Evolutionary conservation across 495 filamentous ascomycete genomes (phyloP), one percentile per base, ranked within the genome.

Genomic region (Staphylotrichum tortipilum): DNA sequence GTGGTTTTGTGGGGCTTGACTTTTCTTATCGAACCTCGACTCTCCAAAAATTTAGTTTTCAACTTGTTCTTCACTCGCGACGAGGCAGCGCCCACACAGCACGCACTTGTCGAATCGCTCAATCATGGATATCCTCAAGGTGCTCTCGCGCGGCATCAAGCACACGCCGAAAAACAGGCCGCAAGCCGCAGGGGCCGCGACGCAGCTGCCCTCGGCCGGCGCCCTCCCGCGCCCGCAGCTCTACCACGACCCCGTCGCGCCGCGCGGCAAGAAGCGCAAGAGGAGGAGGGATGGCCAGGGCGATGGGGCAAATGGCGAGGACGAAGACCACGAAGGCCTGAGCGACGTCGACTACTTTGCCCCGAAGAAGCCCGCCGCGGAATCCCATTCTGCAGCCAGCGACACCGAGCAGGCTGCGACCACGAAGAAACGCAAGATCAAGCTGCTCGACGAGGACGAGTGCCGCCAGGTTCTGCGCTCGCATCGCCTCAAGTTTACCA

Each of bases 401-500:
- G 47, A 50, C n/a, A 26, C 40, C 24, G 59, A 55, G 2, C 54
- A 63, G 31, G 59, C 54, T 6, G 55, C 61, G 28, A 40, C 57
- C 18, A 41, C 58, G n/a, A 63, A 66, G 47, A 57, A 59, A 31
- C 53, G 49, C 29, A 67, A 60, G 39, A 45, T 50, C 14, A 59
- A 55, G 44, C 54, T 68, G 7, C 65, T 78, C 11, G 74, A 72
- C 48, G 77, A 83, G 56, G 82, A 83, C 44, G 81, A 91, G 50
- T 80, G 86, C 42, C 78, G 81, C 47, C 79, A 80, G 44, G 72
- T 89, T n/a, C 62, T 97, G 40, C 82, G 82, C 50, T 78, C 79
- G 29, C 89, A 98, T 64, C 86, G 90, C 57, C 73, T 97, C 53
- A 97, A 97, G 64, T 78, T 95, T 21, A 88, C 84, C 0, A 68